Base-by-base conservation (phyloP, 345 rosid genomes). In the Gossypium australe region DNA sequence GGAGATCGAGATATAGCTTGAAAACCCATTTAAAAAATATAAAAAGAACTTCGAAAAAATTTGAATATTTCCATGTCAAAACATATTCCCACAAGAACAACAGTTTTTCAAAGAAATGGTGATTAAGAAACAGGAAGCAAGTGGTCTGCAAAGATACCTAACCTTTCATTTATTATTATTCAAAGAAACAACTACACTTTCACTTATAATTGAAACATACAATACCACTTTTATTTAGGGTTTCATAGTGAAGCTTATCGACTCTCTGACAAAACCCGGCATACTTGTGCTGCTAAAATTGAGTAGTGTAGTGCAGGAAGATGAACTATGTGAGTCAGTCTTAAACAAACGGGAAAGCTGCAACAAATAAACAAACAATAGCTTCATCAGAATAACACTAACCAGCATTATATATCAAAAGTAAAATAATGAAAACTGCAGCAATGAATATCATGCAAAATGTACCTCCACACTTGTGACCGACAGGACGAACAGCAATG, bases 401-500 rank as follows among this genome's bases (percentile, higher is more conserved):
- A 61, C 41, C 29, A 58, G 7, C 52, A 12, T 44, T 9, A n/a
- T n/a, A 16, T 8, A 18, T 10, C 3, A 14, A 16, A 47, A 67
- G 34, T 3, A 41, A 20, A 20, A 47, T 45, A 45, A 45, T 45
- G 11, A 24, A 0, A 0, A 34, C 41, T 34, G 45, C 11, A 7
- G 17, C 11, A 7, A 38, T 2, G 11, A n/a, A 9, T 41, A 13
- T 25, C 4, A 44, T 27, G 13, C 56, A n/a, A 49, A 73, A 47
- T 74, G 13, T 62, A 92, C 94, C 91, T 91, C 96, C 94, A 73
- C 99, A 95, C 78, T 88, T 87, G 87, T 89, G 86, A 73, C 97
- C 97, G 13, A 88, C 77, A 3, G 96, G 97, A 71, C 92, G 94
- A 78, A 81, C 78, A 66, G 82, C 75, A 48, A 93, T 75, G 85